These are phyloP conservation scores for Coccinonectria pachysandricola DNA, from an alignment of 2,329 filamentous ascomycete genomes.

Conservation along the genomic window DNA sequence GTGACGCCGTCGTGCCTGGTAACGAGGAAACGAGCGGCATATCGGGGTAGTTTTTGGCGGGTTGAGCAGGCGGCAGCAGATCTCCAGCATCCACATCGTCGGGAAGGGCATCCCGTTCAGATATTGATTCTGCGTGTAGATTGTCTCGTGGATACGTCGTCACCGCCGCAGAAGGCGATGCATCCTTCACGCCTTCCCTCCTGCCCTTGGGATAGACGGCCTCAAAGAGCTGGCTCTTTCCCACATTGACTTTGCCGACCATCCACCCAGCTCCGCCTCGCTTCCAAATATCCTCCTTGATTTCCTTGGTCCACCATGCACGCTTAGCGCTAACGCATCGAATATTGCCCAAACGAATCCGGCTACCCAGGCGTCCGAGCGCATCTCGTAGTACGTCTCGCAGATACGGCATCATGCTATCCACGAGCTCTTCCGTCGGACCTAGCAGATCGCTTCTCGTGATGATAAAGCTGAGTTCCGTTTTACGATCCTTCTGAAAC, in stretches of 20 bases:
- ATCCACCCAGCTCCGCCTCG: constrained; percentile 87
- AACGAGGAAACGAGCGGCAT: constrained; percentile 82
- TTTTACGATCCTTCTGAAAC: constrained; percentile 57
- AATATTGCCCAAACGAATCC: constrained; percentile 80
- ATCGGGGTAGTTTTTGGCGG: constrained; percentile 63
- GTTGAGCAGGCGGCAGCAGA: constrained; percentile 66
- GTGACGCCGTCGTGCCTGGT: constrained; percentile 88
- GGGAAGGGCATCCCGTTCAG: constrained; percentile 14
- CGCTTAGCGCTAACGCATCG: constrained; percentile 76
- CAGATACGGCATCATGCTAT: constrained; percentile 77
- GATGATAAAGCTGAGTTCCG: constrained; percentile 82
- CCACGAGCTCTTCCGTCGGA: constrained; percentile 73
- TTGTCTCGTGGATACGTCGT: constrained; percentile 9
- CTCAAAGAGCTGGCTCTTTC: constrained; percentile 87
- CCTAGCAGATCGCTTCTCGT: constrained; percentile 80
- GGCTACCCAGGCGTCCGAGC: constrained; percentile 54
- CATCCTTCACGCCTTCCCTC: constrained; percentile 26
- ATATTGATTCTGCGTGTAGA: constrained; percentile 12
- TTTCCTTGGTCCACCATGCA: constrained; percentile 79
- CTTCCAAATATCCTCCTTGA: constrained; percentile 79
- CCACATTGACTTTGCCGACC: constrained; percentile 96
- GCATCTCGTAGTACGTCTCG: constrained; percentile 66
- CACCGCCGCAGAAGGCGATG: constrained; percentile 5
- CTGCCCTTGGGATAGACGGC: constrained; percentile 73
- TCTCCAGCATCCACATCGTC: constrained; percentile 31